Conservation (phyloP, 768 basidiomycete genomes). For the Phylloporus scabripes region DNA sequence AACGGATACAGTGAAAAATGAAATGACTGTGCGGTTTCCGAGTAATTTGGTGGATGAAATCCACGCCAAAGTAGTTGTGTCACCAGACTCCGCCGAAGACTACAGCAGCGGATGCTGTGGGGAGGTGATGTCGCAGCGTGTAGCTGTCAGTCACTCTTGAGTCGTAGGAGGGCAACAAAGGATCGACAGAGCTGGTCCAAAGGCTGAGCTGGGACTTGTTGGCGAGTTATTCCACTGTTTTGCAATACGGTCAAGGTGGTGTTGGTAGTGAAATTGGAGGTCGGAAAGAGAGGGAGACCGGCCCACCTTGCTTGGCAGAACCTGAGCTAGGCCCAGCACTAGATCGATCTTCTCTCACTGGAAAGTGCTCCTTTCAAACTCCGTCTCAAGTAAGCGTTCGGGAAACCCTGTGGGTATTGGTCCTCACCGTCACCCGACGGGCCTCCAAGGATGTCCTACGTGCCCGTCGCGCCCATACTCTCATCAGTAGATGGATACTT, state of each 20-base stretch:
- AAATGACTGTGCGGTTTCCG: conserved; percentile 23
- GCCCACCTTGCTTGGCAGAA: background rate
- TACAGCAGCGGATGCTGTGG: conserved; percentile 7
- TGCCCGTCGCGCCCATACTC: no score
- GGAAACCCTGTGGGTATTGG: no score
- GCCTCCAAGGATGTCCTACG: no score
- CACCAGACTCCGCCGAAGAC: background rate
- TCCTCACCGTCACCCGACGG: background rate
- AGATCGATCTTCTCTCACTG: no score
- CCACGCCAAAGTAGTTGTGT: conserved; percentile 15
- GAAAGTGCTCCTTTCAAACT: no score
- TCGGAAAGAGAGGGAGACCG: background rate
- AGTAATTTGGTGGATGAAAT: conserved; percentile 21
- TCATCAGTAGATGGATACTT: no score
- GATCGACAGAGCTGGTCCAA: background rate
- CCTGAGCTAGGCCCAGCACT: background rate
- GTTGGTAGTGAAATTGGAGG: background rate
- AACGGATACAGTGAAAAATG: conserved; percentile 22
- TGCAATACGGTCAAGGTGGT: background rate
- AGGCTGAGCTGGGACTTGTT: no score
- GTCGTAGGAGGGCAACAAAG: background rate
- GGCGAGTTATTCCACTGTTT: background rate
- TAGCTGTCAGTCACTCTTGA: background rate
- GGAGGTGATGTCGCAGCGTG: conserved; percentile 2
- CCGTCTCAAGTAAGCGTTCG: no score